These are phyloP conservation scores for Euphorbia pulcherrima DNA, from an alignment of 345 rosid species.

Conservation along the genomic window DNA sequence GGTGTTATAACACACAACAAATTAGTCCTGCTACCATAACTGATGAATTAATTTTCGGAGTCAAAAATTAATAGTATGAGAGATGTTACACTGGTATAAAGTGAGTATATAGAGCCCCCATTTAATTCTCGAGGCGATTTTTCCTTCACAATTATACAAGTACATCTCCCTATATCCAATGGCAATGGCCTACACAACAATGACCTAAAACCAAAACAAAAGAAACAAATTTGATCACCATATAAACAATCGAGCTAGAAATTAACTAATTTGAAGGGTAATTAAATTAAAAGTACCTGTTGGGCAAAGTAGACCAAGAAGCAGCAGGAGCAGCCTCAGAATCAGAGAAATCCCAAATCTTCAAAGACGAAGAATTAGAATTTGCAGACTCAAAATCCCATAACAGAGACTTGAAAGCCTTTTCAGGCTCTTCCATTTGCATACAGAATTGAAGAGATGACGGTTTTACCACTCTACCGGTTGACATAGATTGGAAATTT, in stretches of 20 bases:
- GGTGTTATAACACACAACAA: slow-evolving; percentile 21
- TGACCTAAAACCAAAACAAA: slow-evolving; percentile 45
- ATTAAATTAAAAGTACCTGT: slow-evolving; percentile 40
- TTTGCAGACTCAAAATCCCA: slow-evolving; percentile 70
- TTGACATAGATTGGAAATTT: slow-evolving; percentile 50
- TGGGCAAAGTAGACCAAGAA: slow-evolving; percentile 88
- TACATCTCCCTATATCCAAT: slow-evolving; percentile 79
- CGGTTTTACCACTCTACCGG: slow-evolving; percentile 56
- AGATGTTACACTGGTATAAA: slow-evolving; percentile 69
- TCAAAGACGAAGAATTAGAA: slow-evolving; percentile 47
- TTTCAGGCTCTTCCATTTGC: slow-evolving; percentile 67
- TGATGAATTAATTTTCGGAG: too few species aligned
- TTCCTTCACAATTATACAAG: slow-evolving; percentile 80
- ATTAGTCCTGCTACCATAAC: not conserved
- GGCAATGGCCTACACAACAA: slow-evolving; percentile 83
- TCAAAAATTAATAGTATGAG: too few species aligned
- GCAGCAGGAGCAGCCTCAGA: slow-evolving; percentile 95
- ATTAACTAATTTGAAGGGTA: not conserved
- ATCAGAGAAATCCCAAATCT: slow-evolving; percentile 89
- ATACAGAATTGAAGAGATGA: slow-evolving; percentile 74
- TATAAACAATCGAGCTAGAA: not conserved
- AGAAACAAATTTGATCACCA: not conserved
- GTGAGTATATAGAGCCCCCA: slow-evolving; percentile 63
- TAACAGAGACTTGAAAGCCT: slow-evolving; percentile 42
- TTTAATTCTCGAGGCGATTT: slow-evolving; percentile 42